A percentile compares a stretch with the other conserved stretches of the same genome.
Conservation (phyloP, 2,329 filamentous ascomycete genomes). For the Cladobotryum protrusum region DNA sequence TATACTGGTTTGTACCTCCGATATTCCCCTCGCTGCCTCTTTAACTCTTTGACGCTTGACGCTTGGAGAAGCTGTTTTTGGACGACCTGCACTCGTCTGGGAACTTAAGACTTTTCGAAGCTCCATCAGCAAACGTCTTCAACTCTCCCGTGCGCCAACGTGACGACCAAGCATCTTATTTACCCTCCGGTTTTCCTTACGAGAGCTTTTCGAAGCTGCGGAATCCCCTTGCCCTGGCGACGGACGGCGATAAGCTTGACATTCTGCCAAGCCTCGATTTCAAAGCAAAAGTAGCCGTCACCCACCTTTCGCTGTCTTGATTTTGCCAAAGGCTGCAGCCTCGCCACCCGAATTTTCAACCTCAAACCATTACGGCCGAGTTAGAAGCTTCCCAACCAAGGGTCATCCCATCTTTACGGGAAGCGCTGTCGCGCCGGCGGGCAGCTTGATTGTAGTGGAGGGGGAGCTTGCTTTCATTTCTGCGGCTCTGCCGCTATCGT, state of each 20-base stretch:
- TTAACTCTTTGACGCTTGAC: conserved; percentile 1
- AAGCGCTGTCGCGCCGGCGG: conserved; percentile 36
- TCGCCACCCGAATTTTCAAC: conserved; percentile 4
- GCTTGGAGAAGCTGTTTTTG: conserved; percentile 28
- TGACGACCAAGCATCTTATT: not conserved
- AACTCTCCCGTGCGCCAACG: conserved; percentile 1
- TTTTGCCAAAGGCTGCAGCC: conserved; percentile 3
- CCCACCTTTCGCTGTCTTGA: not conserved
- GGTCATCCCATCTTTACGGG: conserved; percentile 26
- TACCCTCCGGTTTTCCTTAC: no score
- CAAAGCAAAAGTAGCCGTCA: not conserved
- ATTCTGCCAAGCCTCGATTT: not conserved
- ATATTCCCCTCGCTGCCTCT: conserved; percentile 11
- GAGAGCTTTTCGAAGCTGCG: not conserved
- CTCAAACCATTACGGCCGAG: not conserved
- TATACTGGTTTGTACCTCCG: conserved; percentile 12
- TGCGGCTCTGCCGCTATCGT: conserved; percentile 54
- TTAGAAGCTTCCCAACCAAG: conserved; percentile 26
- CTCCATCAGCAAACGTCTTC: conserved; percentile 3
- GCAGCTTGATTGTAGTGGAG: conserved; percentile 46
- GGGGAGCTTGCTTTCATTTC: conserved; percentile 43
- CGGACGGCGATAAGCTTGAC: not conserved
- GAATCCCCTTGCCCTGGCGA: not conserved
- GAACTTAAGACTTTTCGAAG: conserved; percentile 17
- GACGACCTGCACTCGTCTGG: conserved; percentile 38